Conservation (phyloP, 2,329 filamentous ascomycete species). For the Diaporthe sp. region DNA sequence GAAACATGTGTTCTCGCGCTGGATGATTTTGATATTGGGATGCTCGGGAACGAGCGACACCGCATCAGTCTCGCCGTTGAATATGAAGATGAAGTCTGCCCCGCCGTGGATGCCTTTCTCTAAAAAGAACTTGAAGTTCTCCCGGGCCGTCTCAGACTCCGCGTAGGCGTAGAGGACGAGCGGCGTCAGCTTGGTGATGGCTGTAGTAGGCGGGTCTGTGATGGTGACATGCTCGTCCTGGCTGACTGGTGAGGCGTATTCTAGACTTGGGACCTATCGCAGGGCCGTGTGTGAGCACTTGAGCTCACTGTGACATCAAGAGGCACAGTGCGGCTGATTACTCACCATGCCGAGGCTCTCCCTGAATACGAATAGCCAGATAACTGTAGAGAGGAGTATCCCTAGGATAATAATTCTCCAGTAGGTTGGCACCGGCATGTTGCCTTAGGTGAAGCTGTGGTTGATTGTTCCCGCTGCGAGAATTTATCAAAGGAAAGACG, state of each 20-base stretch:
- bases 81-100: slow-evolving; percentile 54
- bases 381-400: not conserved
- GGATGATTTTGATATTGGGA: slow-evolving; percentile 48
- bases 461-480: not conserved
- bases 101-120: slow-evolving; percentile 49
- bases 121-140: slow-evolving; percentile 51
- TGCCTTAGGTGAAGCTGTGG: not conserved
- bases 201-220: not conserved
- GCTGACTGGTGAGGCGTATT: not conserved
- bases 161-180: slow-evolving; percentile 52
- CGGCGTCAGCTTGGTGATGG: not conserved
- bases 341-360: not conserved
- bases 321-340: not conserved
- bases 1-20: slow-evolving; percentile 48
- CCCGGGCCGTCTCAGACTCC: slow-evolving; percentile 47
- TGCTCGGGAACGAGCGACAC: slow-evolving; percentile 43
- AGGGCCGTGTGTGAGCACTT: not conserved
- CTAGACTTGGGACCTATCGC: not conserved
- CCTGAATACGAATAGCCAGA: not conserved
- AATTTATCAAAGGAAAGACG: not conserved
- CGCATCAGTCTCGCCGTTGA: slow-evolving; percentile 49
- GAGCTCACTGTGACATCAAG: not conserved
- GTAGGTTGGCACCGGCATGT: not conserved
- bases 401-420: not conserved
- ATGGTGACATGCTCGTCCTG: not conserved